Evolutionary conservation across 1,284 basidiomycete species (phyloP), one percentile per base, ranked within the genome.

Genomic region (Austroboletus novae-zelandiae): DNA sequence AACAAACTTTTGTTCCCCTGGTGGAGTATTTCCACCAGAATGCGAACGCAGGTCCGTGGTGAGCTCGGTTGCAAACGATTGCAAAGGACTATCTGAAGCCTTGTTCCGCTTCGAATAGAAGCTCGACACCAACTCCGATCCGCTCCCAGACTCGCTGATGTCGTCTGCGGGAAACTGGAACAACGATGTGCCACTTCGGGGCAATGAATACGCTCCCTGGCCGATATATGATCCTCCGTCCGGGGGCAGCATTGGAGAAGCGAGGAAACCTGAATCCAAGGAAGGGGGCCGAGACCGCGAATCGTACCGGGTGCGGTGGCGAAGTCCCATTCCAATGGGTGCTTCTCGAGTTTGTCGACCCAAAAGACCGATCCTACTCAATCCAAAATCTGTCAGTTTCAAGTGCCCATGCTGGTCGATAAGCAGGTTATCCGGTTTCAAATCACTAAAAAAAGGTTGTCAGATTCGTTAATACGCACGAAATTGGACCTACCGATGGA

Each of bases 361-460:
- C 17, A 99, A 78, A 29, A 99, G 76, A 83, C 97, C 97, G 60
- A 98, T 98, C 64, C 94, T 86, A 56, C 94, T 98, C 23, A 99
- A 74, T 52, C 97, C 97, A 70, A 99, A 99, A 71, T 99, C 97
- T 20, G 96, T 98, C 31, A 99, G 80, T 71, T 98, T 98, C 58
- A 99, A 77, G 66, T 99, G 96, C 10, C 96, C 96, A 59, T 94
- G 89, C 45, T 92, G 84, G 70, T 99, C 95, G 61, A 99, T 98
- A 35, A 99, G 86, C 41, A 98, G 72, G 67, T 99, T 99, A 73
- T 99, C 96, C 11, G 96, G 96, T 69, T 99, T 99, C 61, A 99
- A 74, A 68, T 99, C 97, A 75, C 95, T 96, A 48, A 35, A 59
- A 42, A 51, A 6, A 43, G 40, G 20, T 57, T 34, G 35, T 57